phyloP scores from a whole-genome alignment of 2,329 filamentous ascomycete genomes.

The Proliferodiscus dingleyae region DNA sequence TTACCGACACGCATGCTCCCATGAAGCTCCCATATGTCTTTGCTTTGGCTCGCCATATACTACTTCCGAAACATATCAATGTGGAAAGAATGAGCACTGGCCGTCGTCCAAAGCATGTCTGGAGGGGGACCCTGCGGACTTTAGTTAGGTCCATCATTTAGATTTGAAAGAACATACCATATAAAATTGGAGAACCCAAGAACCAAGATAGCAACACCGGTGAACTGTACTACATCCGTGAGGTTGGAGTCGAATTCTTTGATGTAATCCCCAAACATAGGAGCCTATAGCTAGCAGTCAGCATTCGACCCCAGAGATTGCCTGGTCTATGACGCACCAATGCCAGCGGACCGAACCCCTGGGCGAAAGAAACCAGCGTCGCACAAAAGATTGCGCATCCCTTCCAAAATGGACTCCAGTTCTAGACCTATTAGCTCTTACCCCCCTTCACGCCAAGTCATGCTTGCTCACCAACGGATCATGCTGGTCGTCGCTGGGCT shows the following conservation, averaged over 20 bases:
- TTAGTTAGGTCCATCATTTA: not conserved
- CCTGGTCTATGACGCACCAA: conserved; percentile 26
- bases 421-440: conserved; percentile 17
- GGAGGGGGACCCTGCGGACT: conserved; percentile 37
- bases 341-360: conserved; percentile 39
- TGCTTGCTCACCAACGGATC: conserved; percentile 37
- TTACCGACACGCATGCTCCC: conserved; percentile 47
- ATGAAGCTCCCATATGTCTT: conserved; percentile 57
- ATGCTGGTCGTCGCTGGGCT: conserved; percentile 42
- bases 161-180: conserved; percentile 31
- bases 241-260: conserved; percentile 49
- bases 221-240: conserved; percentile 46
- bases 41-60: conserved; percentile 51
- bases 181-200: conserved; percentile 49
- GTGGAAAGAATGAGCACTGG: conserved; percentile 42
- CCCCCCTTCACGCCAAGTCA: not conserved
- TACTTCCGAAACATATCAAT: conserved; percentile 40
- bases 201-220: conserved; percentile 42
- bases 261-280: conserved; percentile 57
- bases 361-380: conserved; percentile 37
- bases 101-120: conserved; percentile 43
- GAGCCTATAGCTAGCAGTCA: conserved; percentile 17
- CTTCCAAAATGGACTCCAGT: conserved; percentile 46
- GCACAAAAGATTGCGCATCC: conserved; percentile 31
- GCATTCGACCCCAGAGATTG: not conserved